Evolutionary conservation across 768 basidiomycete genomes (phyloP).

Genomic region (Rhizopogon sp.): DNA sequence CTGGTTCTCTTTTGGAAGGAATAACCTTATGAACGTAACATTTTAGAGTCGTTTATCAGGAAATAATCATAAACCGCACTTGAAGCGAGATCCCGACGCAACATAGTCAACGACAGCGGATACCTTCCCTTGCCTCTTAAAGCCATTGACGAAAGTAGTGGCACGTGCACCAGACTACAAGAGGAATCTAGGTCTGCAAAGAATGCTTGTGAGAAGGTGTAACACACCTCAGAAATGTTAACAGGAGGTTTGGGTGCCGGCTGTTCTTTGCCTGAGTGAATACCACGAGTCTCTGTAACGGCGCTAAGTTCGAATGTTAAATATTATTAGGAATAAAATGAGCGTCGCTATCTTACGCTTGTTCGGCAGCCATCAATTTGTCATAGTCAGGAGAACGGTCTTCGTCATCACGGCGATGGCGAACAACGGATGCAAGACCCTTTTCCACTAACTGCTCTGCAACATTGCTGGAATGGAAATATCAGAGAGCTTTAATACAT

Average conservation of each 20-base stretch:
- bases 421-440: slow-evolving; percentile 82
- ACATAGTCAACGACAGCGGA: slow-evolving; percentile 91
- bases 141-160: slow-evolving; percentile 80
- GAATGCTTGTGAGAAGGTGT: background rate
- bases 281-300: slow-evolving; percentile 67
- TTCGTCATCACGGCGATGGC: slow-evolving; percentile 94
- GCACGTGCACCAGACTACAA: slow-evolving; percentile 68
- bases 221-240: slow-evolving; percentile 84
- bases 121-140: slow-evolving; percentile 85
- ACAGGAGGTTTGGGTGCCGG: slow-evolving; percentile 74
- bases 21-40: slow-evolving; percentile 46
- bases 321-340: background rate
- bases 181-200: background rate
- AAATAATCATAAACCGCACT: slow-evolving; percentile 40
- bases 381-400: slow-evolving; percentile 95
- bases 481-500: slow-evolving; percentile 3
- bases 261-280: slow-evolving; percentile 91
- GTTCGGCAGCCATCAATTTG: slow-evolving; percentile 92
- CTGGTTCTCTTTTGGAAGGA: slow-evolving; percentile 88
- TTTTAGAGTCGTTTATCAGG: background rate
- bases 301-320: slow-evolving; percentile 47
- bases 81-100: slow-evolving; percentile 92
- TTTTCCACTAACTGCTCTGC: slow-evolving; percentile 93
- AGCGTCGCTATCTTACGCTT: slow-evolving; percentile 54
- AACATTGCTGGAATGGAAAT: slow-evolving; percentile 56